Base-by-base conservation (phyloP, 2,329 filamentous ascomycete genomes). In the Beauveria rudraprayagi region DNA sequence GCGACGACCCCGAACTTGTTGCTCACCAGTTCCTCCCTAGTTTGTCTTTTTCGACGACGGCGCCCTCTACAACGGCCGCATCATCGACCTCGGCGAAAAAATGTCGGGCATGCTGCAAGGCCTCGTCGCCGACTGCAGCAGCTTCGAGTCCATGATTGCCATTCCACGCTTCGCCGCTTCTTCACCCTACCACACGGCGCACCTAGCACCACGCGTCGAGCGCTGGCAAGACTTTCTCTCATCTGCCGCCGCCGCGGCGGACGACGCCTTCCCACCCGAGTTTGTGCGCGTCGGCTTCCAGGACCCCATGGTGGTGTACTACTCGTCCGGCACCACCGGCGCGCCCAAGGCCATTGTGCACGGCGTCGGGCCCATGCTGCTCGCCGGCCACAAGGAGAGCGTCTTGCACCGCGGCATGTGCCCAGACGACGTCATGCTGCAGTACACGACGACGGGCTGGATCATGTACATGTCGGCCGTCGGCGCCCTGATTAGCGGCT, bases 321-420 rank as follows among this genome's bases (percentile, higher is more conserved):
- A 91, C 64, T 89, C 88, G 0, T 90, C 86, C 1, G 91, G 91
- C 2, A 95, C 91, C 7, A 95, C 91, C 0, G 91, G 91, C 4
- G 84, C 83, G 22, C 91, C 91, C 14, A 95, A 95, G 69, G 92
- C 90, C 62, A 94, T 95, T 64, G 89, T 93, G 2, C 91, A 96
- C 71, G 87, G 85, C 1, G 81, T 84, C 1, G 89, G 89, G 3
- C 86, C 87, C 0, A 75, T 83, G 1, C 71, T 90, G 34, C 64
- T 91, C 26, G 80, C 72, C 64, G 67, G 68, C 16, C 68, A 66
- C 63, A 83, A 92, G 69, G 91, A 95, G 70, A 77, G 75, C 1
- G 72, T 70, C 3, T 70, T 84, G 28, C 81, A 84, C 67, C 77
- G 80, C 53, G 74, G 76, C 30, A 61, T 73, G 4, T 69, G 65